Percentiles rank a stretch among this genome's conserved stretches.
These are phyloP conservation scores for Tetraselmis striata DNA, from an alignment of 139 green algal species.

Conservation along the genomic window DNA sequence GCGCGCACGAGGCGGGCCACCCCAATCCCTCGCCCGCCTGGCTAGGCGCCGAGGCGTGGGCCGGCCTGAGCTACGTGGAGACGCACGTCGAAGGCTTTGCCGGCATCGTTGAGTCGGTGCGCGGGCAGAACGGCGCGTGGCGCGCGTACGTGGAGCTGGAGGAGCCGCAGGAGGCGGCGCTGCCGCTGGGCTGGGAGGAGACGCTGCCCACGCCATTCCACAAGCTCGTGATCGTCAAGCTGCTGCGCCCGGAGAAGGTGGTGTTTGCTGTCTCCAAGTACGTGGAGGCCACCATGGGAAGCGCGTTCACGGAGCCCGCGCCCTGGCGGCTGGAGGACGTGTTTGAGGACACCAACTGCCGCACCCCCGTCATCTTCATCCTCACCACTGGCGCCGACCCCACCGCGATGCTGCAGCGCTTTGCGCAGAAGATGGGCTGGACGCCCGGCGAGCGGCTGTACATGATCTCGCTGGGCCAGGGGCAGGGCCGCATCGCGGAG, in stretches of 20 bases:
- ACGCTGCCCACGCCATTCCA: slow-evolving; percentile 35
- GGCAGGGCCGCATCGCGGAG: slow-evolving; percentile 60
- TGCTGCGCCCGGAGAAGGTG: slow-evolving; percentile 68
- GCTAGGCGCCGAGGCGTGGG: slow-evolving; percentile 36
- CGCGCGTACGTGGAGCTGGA: slow-evolving; percentile 7
- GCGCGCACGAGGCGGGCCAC: neutral
- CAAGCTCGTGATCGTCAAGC: slow-evolving; percentile 56
- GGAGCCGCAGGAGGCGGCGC: slow-evolving; percentile 41
- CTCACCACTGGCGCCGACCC: slow-evolving; percentile 77
- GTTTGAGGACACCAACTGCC: slow-evolving; percentile 58
- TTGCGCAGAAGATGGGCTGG: slow-evolving; percentile 57
- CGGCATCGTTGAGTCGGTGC: slow-evolving; percentile 12
- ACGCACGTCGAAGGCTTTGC: slow-evolving; percentile 4
- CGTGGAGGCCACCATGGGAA: slow-evolving; percentile 51
- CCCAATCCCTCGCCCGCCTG: slow-evolving; percentile 29
- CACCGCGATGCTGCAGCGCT: slow-evolving; percentile 61
- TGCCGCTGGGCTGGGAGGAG: slow-evolving; percentile 45
- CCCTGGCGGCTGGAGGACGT: slow-evolving; percentile 78
- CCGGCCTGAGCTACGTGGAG: slow-evolving; percentile 25
- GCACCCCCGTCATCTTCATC: slow-evolving; percentile 80
- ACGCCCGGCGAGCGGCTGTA: slow-evolving; percentile 55
- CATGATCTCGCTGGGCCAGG: slow-evolving; percentile 77
- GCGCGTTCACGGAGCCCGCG: slow-evolving; percentile 57
- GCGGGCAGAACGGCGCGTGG: neutral
- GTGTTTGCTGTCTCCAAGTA: slow-evolving; percentile 44